Base-by-base conservation (phyloP, 78 protist species). In the Speleostelium caveatum region DNA sequence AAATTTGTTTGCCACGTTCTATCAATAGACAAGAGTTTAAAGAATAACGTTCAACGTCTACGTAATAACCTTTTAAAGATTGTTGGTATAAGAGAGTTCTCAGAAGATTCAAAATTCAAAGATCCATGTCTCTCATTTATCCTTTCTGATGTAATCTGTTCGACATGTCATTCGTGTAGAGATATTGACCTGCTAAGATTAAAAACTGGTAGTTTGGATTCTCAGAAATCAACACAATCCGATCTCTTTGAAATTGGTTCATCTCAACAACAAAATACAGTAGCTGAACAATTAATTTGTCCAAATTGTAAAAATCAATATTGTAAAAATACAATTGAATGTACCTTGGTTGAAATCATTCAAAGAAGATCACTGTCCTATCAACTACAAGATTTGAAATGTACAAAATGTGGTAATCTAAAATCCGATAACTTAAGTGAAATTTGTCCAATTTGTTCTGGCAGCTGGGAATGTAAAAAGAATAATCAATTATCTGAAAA, bases 91-190 rank as follows among this genome's bases (percentile, higher is more conserved):
- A 45, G 79, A 22, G 98, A 87, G 51, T 96, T 95, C 68, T 55
- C 96, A 21, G 30, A 77, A 6, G 94, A 88, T 39, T 90, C 96
- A 2, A 24, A 30, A 45, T 95, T 88, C 65, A 60, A 30, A 35
- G 71, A 95, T 65, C 95, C 95, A 19, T 91, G 91, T 68, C 32
- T 56, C 0, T 51, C 96, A 14, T 95, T 36, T 58, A 45, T 42
- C 7, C 49, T 96, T 24, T 74, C 83, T 0, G 93, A 96, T 39
- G 95, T 96, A 16, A 71, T 93, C 41, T 96, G 98, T 83, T 14
- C 83, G 3, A 73, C 28, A 56, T 96, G 98, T 62, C 86, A 90
- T 63, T 41, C 71, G 2, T 83, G 91, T 42, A 73, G 94, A 55
- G 96, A 93, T 53, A 28, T 94, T 12, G 95, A 93, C 45, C 86